Conservation (phyloP, 2,329 filamentous ascomycete genomes). For the Escovopsis sp. region DNA sequence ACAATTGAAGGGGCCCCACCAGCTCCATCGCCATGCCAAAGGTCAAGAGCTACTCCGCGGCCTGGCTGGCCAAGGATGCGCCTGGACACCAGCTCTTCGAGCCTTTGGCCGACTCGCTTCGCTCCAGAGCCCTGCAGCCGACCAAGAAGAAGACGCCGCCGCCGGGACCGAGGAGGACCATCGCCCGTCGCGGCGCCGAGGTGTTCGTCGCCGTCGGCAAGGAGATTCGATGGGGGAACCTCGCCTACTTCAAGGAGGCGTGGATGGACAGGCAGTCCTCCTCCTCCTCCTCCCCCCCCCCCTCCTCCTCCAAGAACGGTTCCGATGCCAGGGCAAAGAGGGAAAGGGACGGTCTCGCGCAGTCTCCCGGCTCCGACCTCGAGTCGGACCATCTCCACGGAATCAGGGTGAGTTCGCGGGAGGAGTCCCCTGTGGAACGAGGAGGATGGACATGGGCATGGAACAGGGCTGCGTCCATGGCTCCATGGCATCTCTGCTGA, state of each 20-base stretch:
- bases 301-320: conserved; percentile 16
- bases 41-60: conserved; percentile 69
- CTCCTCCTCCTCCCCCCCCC: too few species aligned
- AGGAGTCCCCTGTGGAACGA: background rate
- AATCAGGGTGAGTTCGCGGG: conserved; percentile 17
- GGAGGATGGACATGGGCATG: background rate
- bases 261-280: conserved; percentile 18
- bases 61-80: conserved; percentile 68
- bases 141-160: conserved; percentile 29
- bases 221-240: conserved; percentile 82
- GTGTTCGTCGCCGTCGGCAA: conserved; percentile 79
- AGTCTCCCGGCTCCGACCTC: conserved; percentile 18
- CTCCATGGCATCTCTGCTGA: conserved; percentile 1
- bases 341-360: conserved; percentile 31
- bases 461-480: too few species aligned
- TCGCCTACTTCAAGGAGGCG: conserved; percentile 60
- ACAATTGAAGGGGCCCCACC: too few species aligned
- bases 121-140: conserved; percentile 23
- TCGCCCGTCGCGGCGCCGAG: conserved; percentile 72
- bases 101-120: conserved; percentile 23
- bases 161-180: conserved; percentile 43
- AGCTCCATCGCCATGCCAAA: conserved; percentile 62
- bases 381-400: conserved; percentile 14
- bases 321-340: conserved; percentile 28
- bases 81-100: conserved; percentile 68